Evolutionary conservation across 176 grass and related monocot genomes (phyloP), one percentile per base, ranked within the genome.

Genomic region (Cocos nucifera): DNA sequence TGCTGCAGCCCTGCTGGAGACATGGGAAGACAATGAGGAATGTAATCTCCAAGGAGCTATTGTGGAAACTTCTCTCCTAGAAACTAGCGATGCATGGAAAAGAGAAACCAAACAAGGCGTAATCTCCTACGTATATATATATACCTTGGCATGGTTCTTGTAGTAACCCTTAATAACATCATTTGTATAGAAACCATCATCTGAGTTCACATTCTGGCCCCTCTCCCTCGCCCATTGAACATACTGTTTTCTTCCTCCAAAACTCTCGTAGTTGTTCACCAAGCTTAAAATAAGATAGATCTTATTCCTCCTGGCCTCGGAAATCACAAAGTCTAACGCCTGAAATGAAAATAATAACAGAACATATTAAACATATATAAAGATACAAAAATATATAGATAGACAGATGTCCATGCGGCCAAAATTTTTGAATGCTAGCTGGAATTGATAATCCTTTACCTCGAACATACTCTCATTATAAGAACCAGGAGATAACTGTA

Each of bases 231-330:
- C 68, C 68, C 68, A 63, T 20, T 63, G 8, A 9, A 63, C 51
- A 4, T 62, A 63, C 55, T 77, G 80, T 61, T 14, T 22, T 18
- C 32, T 66, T 3, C 80, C 80, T 62, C 80, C 80, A 21, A 61
- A 77, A 49, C 57, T 18, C 3, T 77, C 65, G 27, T 51, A 67
- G 27, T 73, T 77, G 51, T 83, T 83, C 24, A 73, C 69, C 24
- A 83, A 67, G 32, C 80, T 83, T 39, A 83, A 54, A n/a, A 77
- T 77, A 61, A 83, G 50, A 49, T 66, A 58, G 29, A 83, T n/a
- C 7, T 50, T 27, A 24, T 69, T 56, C 49, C 29, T 77, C 16
- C 39, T 71, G 55, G 73, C 68, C 50, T 83, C 80, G 0, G 74
- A 73, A 35, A 83, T 56, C 56, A 73, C 68, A 63, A 69, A 83